These are phyloP conservation scores for Thinopyrum obtusiflorum DNA, from an alignment of 202 grass and related monocot species.

Conservation along the genomic window DNA sequence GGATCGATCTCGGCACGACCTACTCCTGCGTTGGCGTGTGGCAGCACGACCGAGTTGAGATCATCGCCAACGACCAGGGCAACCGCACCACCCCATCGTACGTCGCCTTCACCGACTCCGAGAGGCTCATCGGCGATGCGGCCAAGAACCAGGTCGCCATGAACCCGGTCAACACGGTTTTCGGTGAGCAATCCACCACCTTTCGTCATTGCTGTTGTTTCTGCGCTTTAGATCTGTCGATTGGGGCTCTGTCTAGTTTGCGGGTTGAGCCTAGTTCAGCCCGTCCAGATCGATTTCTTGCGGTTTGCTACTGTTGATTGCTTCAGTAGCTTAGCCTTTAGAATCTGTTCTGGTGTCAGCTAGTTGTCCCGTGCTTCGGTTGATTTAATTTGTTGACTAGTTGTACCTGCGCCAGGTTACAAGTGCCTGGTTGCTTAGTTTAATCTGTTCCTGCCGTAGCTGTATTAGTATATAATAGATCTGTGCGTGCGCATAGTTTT, in stretches of 20 bases:
- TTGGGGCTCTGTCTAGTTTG: neutral
- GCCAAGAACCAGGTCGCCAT: conserved; percentile 90
- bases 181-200: conserved; percentile 44
- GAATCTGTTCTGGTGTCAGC: neutral
- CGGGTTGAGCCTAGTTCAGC: neutral
- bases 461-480: neutral
- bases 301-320: neutral
- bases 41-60: conserved; percentile 58
- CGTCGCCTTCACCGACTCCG: conserved; percentile 65
- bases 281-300: neutral
- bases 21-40: conserved; percentile 41
- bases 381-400: neutral
- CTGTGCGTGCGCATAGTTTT: too few relatives aligned
- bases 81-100: conserved; percentile 90
- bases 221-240: neutral
- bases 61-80: conserved; percentile 90
- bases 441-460: neutral
- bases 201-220: neutral
- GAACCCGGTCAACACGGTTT: conserved; percentile 81
- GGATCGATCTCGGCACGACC: conserved; percentile 47
- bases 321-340: neutral
- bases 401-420: neutral
- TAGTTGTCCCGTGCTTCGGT: neutral
- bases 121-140: conserved; percentile 80
- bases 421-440: neutral